Evolutionary conservation across 1,139 yeast species (phyloP).

Genomic region (Yamadazyma siamensis): DNA sequence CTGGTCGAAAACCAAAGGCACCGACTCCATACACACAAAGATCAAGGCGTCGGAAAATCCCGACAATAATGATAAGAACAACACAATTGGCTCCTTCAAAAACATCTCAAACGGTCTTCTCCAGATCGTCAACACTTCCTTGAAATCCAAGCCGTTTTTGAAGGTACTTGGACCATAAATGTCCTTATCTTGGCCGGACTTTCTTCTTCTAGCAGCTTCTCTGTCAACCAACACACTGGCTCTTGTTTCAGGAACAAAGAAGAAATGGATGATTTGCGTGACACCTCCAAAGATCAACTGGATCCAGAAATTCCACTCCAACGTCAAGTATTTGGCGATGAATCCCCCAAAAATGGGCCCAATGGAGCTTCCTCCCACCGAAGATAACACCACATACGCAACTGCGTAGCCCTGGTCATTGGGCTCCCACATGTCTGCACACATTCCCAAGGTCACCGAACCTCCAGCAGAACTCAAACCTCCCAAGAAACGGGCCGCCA

Average conservation of each 20-base stretch:
- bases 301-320: conserved; percentile 39
- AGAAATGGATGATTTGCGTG: conserved; percentile 25
- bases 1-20: conserved; percentile 25
- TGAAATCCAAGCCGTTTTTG: conserved; percentile 15
- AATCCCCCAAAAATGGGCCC: conserved; percentile 39
- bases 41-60: conserved; percentile 39
- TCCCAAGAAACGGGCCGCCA: conserved; percentile 28
- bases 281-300: conserved; percentile 35
- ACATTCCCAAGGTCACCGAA: conserved; percentile 37
- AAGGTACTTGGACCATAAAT: conserved; percentile 29
- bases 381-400: conserved; percentile 33
- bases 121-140: conserved; percentile 26
- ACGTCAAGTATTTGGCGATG: conserved; percentile 21
- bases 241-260: conserved; percentile 31
- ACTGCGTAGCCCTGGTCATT: conserved; percentile 35
- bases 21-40: conserved; percentile 35
- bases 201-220: conserved; percentile 31
- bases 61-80: conserved; percentile 32
- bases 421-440: conserved; percentile 38
- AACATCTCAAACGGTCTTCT: conserved; percentile 36
- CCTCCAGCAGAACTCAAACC: conserved; percentile 34
- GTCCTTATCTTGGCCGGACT: conserved; percentile 23
- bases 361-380: conserved; percentile 34
- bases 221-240: conserved; percentile 27
- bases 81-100: conserved; percentile 33